A percentile compares a stretch with the other conserved stretches of the same genome.
Conservation (phyloP, 441 rosid species). For the Eruca vesicaria region DNA sequence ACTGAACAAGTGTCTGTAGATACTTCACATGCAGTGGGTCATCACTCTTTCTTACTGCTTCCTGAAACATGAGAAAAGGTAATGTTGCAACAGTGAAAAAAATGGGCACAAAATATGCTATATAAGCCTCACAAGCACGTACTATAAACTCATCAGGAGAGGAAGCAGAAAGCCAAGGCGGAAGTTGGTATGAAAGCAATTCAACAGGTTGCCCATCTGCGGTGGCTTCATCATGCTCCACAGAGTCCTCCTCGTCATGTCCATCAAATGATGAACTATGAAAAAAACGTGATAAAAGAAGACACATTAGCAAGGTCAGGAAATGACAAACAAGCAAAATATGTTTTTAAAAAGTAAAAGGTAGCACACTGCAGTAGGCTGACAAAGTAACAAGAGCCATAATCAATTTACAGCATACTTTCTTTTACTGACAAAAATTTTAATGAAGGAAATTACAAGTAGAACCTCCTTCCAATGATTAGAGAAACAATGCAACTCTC, state of each 20-base stretch:
- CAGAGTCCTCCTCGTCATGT: conserved; percentile 66
- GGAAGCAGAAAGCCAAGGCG: conserved; percentile 85
- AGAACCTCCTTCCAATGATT: conserved; percentile 10
- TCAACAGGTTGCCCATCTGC: conserved; percentile 47
- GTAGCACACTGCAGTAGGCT: conserved; percentile 1
- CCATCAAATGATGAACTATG: conserved; percentile 86
- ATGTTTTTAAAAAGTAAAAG: neutral
- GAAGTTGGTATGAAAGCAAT: conserved; percentile 58
- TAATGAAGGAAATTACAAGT: neutral
- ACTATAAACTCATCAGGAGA: conserved; percentile 95
- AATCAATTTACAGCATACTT: conserved; percentile 9
- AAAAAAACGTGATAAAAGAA: conserved; percentile 20
- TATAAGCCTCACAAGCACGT: conserved; percentile 32
- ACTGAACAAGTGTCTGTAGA: conserved; percentile 96
- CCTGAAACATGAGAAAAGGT: conserved; percentile 50
- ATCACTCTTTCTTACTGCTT: conserved; percentile 84
- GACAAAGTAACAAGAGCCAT: conserved; percentile 16
- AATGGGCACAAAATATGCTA: conserved; percentile 15
- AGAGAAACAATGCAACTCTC: neutral
- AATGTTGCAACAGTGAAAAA: conserved; percentile 15
- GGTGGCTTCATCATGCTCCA: conserved; percentile 61
- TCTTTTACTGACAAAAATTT: neutral
- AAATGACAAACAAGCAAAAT: neutral
- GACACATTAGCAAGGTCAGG: conserved; percentile 1
- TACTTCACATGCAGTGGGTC: conserved; percentile 90